Base-by-base conservation (phyloP, 2,329 filamentous ascomycete species). In the Colletotrichum chlorophyti region DNA sequence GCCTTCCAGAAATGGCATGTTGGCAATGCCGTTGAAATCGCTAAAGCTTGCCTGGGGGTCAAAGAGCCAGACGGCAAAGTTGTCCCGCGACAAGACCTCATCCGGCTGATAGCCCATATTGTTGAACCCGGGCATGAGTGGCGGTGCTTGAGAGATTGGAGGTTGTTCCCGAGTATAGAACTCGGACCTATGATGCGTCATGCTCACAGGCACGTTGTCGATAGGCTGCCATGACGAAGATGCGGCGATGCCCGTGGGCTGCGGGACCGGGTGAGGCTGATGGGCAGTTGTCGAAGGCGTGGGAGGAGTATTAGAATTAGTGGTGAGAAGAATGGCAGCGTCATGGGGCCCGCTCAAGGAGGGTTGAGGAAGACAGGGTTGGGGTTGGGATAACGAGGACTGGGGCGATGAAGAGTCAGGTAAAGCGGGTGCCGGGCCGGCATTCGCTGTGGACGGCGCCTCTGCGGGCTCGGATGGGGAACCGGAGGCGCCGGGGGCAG, bases 1-100 rank as follows among this genome's bases (percentile, higher is more conserved):
- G 17, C 76, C 77, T 41, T 82, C 79, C 5, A 79, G 64, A 53
- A 82, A 83, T 1, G 79, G 78, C 4, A 80, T 65, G 15, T 73
- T 75, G 4, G 76, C 67, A 14, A 80, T 70, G 53, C 69, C 67
- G 34, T 55, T 74, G 54, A 80, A 75, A 5, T 80, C 78, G 31
- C 68, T 69, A 41, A 76, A 77, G 23, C 64, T 71, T 0, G 73
- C 72, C 45, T 77, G 75, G 3, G 76, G 70, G 37, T 82, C 76
- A 60, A 84, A 83, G 4, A 84, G 70, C 81, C 81, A 84, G 14
- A 73, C 69, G 17, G 76, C 77, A 65, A 83, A 83, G 66, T 79
- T 80, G 23, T 77, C 74, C 24, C 74, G 72, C 4, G 67, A 68
- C 32, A 77, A 45, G 2, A 71, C 69, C 19, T 73, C 71, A 10